phyloP scores from a whole-genome alignment of 805 yeast species.

The Candida michaelii region DNA sequence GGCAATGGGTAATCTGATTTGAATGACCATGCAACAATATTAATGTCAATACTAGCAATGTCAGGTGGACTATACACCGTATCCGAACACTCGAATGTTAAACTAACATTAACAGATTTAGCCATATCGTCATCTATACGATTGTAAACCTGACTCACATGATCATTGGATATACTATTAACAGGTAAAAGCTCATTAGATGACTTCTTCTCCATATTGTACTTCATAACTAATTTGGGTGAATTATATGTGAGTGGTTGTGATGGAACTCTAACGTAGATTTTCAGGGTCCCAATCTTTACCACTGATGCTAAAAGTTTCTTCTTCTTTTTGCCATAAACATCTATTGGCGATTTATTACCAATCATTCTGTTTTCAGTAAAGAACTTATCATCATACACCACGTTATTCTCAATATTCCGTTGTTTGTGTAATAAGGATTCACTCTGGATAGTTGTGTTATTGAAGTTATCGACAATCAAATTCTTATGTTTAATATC shows the following conservation, averaged over 20 bases:
- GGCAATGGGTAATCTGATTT: conserved; percentile 43
- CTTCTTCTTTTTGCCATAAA: conserved; percentile 39
- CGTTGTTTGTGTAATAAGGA: conserved; percentile 13
- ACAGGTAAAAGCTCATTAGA: conserved; percentile 18
- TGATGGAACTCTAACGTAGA: conserved; percentile 34
- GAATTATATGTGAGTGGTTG: conserved; percentile 36
- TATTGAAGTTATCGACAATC: conserved; percentile 13
- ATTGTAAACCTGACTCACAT: conserved; percentile 33
- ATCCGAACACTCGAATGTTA: conserved; percentile 28
- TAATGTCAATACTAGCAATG: conserved; percentile 33
- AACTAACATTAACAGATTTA: conserved; percentile 23
- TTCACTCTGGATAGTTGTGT: conserved; percentile 6
- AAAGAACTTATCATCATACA: conserved; percentile 11
- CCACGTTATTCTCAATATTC: conserved; percentile 1
- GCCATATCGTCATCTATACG: conserved; percentile 23
- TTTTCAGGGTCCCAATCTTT: conserved; percentile 33
- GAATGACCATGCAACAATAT: conserved; percentile 42
- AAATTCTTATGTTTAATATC: conserved; percentile 37
- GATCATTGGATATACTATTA: conserved; percentile 17
- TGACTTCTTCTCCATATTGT: conserved; percentile 22
- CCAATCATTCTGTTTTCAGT: conserved; percentile 29
- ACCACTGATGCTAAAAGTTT: conserved; percentile 32
- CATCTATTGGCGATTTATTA: conserved; percentile 18
- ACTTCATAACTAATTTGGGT: conserved; percentile 37
- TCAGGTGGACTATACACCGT: conserved; percentile 30